Evolutionary conservation across 139 green algal genomes (phyloP).

Genomic region (Micractinium sp.): DNA sequence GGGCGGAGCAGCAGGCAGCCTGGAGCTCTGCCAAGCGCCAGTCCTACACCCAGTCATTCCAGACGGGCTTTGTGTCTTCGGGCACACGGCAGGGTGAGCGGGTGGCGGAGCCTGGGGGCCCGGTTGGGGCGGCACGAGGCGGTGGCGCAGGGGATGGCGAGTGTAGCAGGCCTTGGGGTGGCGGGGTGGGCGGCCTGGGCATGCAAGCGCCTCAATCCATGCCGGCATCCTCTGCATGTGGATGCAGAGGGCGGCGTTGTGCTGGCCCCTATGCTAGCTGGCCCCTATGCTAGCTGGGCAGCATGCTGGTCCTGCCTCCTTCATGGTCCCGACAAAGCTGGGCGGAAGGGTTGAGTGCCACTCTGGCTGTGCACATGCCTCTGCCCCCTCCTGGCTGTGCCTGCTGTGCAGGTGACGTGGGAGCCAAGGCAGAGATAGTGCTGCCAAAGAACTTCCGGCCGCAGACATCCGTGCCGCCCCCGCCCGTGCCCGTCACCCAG

Average conservation of each 20-base stretch:
- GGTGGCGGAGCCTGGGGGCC: background rate
- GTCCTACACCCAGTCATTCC: conserved; percentile 53
- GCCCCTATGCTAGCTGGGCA: too few relatives aligned
- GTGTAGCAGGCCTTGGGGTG: background rate
- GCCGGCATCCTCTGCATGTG: too few relatives aligned
- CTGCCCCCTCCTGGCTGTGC: background rate
- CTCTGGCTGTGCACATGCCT: background rate
- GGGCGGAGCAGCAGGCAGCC: conserved; percentile 27
- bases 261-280: too few relatives aligned
- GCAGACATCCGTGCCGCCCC: conserved; percentile 35
- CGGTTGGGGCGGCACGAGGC: background rate
- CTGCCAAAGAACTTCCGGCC: conserved; percentile 54
- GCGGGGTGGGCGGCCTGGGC: too few relatives aligned
- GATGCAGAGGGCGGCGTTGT: too few relatives aligned
- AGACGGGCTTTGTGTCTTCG: conserved; percentile 71
- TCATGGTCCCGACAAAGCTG: too few relatives aligned
- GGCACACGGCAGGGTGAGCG: conserved; percentile 53
- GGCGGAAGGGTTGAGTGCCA: background rate
- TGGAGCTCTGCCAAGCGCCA: conserved; percentile 43
- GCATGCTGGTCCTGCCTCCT: too few relatives aligned
- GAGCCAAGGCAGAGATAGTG: conserved; percentile 64
- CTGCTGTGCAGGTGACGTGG: conserved; percentile 50
- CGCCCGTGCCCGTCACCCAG: conserved; percentile 68
- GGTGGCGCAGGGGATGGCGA: background rate
- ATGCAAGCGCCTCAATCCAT: too few relatives aligned